A percentile compares a stretch with the other conserved stretches of the same genome.
phyloP scores from a whole-genome alignment of 176 grass and related monocot species.

The maize (Zea mays) region Zm-B73-REFERENCE-NAM-5.0 NC_050096.1:278986501-278987000 shows the following conservation, averaged over 20 bases:
- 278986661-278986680: background rate
- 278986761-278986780: background rate
- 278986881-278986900: constrained; percentile 13
- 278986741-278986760: background rate
- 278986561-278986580: background rate
- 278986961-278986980: background rate
- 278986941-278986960: constrained; percentile 12
- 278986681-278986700: background rate
- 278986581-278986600: constrained; percentile 20
- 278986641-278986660: background rate
- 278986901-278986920: background rate
- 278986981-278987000: background rate
- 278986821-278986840: background rate
- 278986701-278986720: background rate
- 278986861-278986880: background rate
- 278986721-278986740: background rate
- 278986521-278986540: background rate
- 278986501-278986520: background rate
- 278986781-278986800: background rate
- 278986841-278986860: constrained; percentile 11
- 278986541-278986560: constrained; percentile 2
- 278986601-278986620: background rate
- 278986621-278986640: background rate
- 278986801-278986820: background rate
- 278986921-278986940: constrained; percentile 18